Conservation (phyloP, 2,329 filamentous ascomycete species). For the Cercospora zeina region DNA sequence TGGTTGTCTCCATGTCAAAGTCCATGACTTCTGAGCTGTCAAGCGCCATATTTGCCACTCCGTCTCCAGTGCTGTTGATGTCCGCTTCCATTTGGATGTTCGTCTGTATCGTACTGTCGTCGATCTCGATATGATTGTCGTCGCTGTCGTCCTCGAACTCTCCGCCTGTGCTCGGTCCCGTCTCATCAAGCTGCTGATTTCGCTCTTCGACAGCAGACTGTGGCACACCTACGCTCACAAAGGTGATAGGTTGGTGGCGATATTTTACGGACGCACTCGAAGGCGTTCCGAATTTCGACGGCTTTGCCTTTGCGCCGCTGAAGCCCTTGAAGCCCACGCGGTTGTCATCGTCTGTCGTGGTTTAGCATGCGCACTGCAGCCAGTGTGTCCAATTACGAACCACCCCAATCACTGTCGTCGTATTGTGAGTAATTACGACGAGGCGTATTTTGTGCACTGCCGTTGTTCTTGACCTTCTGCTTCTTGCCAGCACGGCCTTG, state of each 20-base stretch:
- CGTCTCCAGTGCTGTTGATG: slow-evolving; percentile 34
- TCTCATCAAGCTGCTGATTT: slow-evolving; percentile 27
- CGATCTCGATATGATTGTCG: slow-evolving; percentile 31
- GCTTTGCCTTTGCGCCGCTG: slow-evolving; percentile 23
- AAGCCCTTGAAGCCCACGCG: slow-evolving; percentile 37
- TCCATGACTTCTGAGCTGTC: slow-evolving; percentile 30
- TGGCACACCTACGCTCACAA: slow-evolving; percentile 60
- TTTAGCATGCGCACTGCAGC: slow-evolving; percentile 16
- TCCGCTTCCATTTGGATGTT: slow-evolving; percentile 39
- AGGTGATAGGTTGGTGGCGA: slow-evolving; percentile 57
- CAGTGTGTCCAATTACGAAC: slow-evolving; percentile 15
- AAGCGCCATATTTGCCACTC: slow-evolving; percentile 39
- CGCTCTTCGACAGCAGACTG: slow-evolving; percentile 36
- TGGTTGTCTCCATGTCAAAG: slow-evolving; percentile 14
- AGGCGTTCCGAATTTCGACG: slow-evolving; percentile 33
- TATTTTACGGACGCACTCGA: slow-evolving; percentile 54
- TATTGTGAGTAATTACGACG: slow-evolving; percentile 17
- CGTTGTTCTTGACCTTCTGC: slow-evolving; percentile 30
- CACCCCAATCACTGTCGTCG: slow-evolving; percentile 26
- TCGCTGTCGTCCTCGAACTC: slow-evolving; percentile 28
- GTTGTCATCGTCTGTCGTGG: slow-evolving; percentile 24
- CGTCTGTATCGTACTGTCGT: slow-evolving; percentile 32
- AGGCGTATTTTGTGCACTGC: slow-evolving; percentile 16
- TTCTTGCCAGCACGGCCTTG: slow-evolving; percentile 34
- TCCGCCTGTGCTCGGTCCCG: background rate